These are phyloP conservation scores for Linum usitatissimum DNA, from an alignment of 345 rosid species.

Conservation along the genomic window DNA sequence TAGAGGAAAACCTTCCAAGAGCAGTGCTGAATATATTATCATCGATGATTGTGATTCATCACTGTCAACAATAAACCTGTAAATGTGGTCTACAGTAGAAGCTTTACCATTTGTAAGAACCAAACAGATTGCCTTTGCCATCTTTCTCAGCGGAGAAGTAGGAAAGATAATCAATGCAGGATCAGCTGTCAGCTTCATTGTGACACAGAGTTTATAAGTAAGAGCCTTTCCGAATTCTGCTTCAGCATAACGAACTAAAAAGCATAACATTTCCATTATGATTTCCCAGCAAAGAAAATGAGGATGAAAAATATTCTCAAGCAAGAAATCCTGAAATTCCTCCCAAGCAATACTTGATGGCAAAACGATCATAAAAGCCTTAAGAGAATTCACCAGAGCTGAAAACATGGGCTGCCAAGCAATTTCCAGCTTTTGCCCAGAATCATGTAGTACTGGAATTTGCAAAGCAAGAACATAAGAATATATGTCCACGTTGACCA, in stretches of 20 bases:
- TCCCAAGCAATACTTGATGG: conserved; percentile 58
- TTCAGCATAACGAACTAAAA: conserved; percentile 55
- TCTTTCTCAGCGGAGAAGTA: conserved; percentile 56
- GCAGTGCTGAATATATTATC: conserved; percentile 43
- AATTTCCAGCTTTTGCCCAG: conserved; percentile 36
- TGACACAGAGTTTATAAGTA: conserved; percentile 38
- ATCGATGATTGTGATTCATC: conserved; percentile 34
- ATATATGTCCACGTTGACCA: conserved; percentile 55
- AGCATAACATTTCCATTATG: conserved; percentile 77
- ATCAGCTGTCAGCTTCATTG: conserved; percentile 43
- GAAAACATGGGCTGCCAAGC: conserved; percentile 65
- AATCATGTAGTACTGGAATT: conserved; percentile 44
- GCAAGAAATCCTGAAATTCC: conserved; percentile 49
- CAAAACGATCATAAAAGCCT: conserved; percentile 53
- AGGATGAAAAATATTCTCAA: conserved; percentile 75
- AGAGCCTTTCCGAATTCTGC: conserved; percentile 31
- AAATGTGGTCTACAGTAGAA: conserved; percentile 47
- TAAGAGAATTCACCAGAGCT: conserved; percentile 49
- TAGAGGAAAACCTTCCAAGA: conserved; percentile 70
- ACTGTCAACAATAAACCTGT: conserved; percentile 29
- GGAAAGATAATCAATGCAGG: conserved; percentile 41
- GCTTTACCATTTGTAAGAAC: conserved; percentile 42
- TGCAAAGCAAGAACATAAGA: conserved; percentile 50
- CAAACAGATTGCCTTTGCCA: conserved; percentile 51
- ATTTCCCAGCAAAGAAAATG: conserved; percentile 77